A percentile compares a stretch with the other conserved stretches of the same genome.
phyloP scores from a whole-genome alignment of 805 yeast genomes.

The Candida ponderosae region DNA sequence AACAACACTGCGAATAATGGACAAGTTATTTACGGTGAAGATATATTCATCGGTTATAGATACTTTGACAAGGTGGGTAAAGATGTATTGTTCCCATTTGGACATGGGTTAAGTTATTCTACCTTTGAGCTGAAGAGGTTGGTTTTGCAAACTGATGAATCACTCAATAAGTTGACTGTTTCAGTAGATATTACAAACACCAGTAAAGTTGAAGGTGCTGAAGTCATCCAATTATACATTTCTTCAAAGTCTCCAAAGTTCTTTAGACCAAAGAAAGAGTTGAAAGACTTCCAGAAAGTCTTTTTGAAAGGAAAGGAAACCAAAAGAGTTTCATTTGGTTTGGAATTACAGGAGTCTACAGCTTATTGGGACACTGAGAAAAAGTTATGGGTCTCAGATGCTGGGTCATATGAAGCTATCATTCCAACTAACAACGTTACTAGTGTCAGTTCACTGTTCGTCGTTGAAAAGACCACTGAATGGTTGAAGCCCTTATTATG shows the following conservation, averaged over 20 bases:
- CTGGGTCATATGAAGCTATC: slow-evolving; percentile 36
- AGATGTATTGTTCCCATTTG: slow-evolving; percentile 45
- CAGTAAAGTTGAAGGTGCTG: slow-evolving; percentile 40
- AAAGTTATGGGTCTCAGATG: slow-evolving; percentile 39
- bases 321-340: slow-evolving; percentile 21
- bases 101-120: slow-evolving; percentile 50
- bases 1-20: slow-evolving; percentile 40
- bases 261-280: slow-evolving; percentile 44
- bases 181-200: slow-evolving; percentile 35
- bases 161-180: slow-evolving; percentile 14
- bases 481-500: too few relatives aligned
- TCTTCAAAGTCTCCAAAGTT: slow-evolving; percentile 18
- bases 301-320: slow-evolving; percentile 31
- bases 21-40: slow-evolving; percentile 47
- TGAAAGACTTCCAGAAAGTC: slow-evolving; percentile 43
- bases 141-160: slow-evolving; percentile 17
- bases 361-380: slow-evolving; percentile 41
- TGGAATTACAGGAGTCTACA: slow-evolving; percentile 20
- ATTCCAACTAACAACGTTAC: slow-evolving; percentile 29
- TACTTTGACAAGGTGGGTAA: slow-evolving; percentile 40
- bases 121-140: slow-evolving; percentile 31
- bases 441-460: too few relatives aligned
- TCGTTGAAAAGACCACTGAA: too few relatives aligned
- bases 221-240: slow-evolving; percentile 44
- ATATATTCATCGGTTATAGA: slow-evolving; percentile 49